These are phyloP conservation scores for Dactylellina haptotyla DNA, from an alignment of 2,329 filamentous ascomycete species.

Conservation along the genomic window DNA sequence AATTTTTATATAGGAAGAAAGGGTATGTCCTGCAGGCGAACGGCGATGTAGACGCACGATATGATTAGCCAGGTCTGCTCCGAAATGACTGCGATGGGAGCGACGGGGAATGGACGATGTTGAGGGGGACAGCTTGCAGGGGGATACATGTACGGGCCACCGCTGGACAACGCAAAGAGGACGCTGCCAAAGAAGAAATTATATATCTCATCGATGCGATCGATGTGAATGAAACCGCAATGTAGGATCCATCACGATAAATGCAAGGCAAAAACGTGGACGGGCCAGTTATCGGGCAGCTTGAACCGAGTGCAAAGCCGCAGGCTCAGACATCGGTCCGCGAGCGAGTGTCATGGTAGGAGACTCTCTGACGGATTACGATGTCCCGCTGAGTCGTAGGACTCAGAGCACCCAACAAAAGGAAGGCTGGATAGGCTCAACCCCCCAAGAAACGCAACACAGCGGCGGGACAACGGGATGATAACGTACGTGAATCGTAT, in stretches of 20 bases:
- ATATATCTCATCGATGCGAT: conserved; percentile 11
- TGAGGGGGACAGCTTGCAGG: too few species aligned
- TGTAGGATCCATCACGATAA: conserved; percentile 30
- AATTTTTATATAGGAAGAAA: conserved; percentile 7
- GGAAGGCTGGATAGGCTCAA: conserved; percentile 2
- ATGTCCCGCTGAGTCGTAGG: conserved; percentile 6
- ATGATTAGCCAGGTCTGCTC: conserved; percentile 31
- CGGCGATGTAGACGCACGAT: conserved; percentile 4
- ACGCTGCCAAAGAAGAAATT: conserved; percentile 46
- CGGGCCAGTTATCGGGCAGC: not conserved
- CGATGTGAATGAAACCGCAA: not conserved
- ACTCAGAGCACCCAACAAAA: conserved; percentile 48
- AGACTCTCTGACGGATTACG: not conserved
- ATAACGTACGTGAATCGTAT: conserved; percentile 40
- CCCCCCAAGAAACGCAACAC: conserved; percentile 44
- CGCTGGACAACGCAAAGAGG: conserved; percentile 28
- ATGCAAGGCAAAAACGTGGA: conserved; percentile 15
- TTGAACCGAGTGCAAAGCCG: not conserved
- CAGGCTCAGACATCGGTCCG: too few species aligned
- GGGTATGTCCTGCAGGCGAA: conserved; percentile 5
- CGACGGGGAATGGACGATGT: conserved; percentile 1
- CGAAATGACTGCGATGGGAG: not conserved
- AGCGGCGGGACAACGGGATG: conserved; percentile 24
- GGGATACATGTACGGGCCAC: conserved; percentile 3
- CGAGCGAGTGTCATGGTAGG: too few species aligned